Conservation (phyloP, 352 stramenopile genomes). For the Globisporangium ultimum region DNA sequence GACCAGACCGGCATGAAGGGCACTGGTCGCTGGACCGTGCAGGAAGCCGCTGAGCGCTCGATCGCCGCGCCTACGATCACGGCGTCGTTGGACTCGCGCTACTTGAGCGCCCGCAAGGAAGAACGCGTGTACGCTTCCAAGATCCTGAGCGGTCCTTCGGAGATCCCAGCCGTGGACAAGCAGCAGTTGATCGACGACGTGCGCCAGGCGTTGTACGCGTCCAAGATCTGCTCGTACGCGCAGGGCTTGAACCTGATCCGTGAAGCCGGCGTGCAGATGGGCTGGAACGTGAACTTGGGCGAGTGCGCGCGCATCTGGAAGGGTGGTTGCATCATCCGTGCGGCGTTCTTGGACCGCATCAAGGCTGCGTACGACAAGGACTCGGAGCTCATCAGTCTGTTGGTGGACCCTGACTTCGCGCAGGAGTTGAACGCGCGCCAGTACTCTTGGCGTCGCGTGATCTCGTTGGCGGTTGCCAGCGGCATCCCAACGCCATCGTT, state of each 20-base stretch:
- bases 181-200: constrained; percentile 97
- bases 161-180: constrained; percentile 92
- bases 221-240: constrained; percentile 99
- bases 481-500: constrained; percentile 92
- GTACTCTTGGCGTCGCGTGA: constrained; percentile 95
- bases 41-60: constrained; percentile 94
- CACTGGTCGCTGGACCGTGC: constrained; percentile 96
- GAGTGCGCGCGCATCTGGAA: constrained; percentile 99
- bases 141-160: constrained; percentile 91
- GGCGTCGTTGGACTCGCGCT: constrained; percentile 95
- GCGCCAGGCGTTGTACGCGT: constrained; percentile 94
- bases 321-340: constrained; percentile 99
- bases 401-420: constrained; percentile 97
- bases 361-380: constrained; percentile 93
- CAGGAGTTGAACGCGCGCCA: constrained; percentile 94
- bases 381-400: constrained; percentile 91
- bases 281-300: constrained; percentile 96
- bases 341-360: constrained; percentile 97
- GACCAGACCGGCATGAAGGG: constrained; percentile 99
- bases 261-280: constrained; percentile 92
- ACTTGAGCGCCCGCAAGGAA: constrained; percentile 95
- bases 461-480: constrained; percentile 94
- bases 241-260: constrained; percentile 96
- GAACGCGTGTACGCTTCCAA: constrained; percentile 93
- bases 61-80: constrained; percentile 98